Conservation (phyloP, 306 rosid genomes). For the Rosa multiflora region DNA sequence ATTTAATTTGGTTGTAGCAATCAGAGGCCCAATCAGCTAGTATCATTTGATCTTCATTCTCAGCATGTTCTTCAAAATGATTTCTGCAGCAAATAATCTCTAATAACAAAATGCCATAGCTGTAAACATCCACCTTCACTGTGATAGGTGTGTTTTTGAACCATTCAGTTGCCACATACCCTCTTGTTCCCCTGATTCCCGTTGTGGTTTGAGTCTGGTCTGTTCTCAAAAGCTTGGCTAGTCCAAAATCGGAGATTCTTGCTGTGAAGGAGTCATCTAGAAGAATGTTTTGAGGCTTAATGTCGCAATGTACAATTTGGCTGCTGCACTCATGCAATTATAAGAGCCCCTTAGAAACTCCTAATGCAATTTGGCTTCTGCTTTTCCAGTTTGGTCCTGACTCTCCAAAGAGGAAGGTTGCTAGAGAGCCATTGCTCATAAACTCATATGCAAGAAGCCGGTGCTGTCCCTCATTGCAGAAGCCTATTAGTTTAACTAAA, state of each 20-base stretch:
- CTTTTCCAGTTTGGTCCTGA: not conserved
- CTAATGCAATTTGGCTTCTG: not conserved
- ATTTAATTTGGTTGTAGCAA: not conserved
- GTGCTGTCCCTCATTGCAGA: constrained; percentile 22
- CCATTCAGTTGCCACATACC: constrained; percentile 17
- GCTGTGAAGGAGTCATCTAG: constrained; percentile 17
- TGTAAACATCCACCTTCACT: not conserved
- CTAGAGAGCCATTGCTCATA: constrained; percentile 22
- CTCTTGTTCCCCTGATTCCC: constrained; percentile 2
- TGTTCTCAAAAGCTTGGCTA: constrained; percentile 15
- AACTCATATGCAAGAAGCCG: constrained; percentile 25
- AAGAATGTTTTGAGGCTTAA: constrained; percentile 41
- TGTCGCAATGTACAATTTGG: constrained; percentile 36
- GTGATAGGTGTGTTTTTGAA: constrained; percentile 8
- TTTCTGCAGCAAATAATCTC: constrained; percentile 10
- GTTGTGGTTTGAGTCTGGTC: constrained; percentile 6
- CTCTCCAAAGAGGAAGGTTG: constrained; percentile 16
- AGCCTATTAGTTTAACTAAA: constrained; percentile 21
- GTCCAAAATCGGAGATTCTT: constrained; percentile 4
- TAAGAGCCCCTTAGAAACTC: not conserved
- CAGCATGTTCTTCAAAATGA: not conserved
- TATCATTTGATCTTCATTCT: constrained; percentile 3
- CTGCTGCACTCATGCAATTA: constrained; percentile 32
- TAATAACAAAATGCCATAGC: not conserved
- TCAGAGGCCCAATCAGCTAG: constrained; percentile 24